Evolutionary conservation across 2,329 filamentous ascomycete species (phyloP), one percentile per base, ranked within the genome.

Genomic region (Fusarium sp.): DNA sequence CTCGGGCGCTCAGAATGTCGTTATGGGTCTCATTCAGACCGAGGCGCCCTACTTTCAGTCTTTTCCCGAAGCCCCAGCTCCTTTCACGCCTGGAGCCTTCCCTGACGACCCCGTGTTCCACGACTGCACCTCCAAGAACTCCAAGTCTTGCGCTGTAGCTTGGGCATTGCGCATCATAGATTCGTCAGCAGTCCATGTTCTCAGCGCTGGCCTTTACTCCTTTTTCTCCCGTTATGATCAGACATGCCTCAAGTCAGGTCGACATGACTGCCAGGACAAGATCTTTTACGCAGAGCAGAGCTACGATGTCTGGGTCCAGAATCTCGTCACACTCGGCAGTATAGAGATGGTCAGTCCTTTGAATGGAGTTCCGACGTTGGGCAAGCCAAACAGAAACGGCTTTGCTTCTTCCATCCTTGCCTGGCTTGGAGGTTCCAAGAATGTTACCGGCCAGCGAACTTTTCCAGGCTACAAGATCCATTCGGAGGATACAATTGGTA

Each of bases 1-100:
- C 70, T 81, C 81, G 18, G 80, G 81, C 33, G 85, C 86, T 2
- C 81, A 84, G 74, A 85, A 88, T 72, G 78, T 88, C 71, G 84
- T 85, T 70, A 84, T 86, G 79, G 84, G 84, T n/a, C 79, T 85
- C 63, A 88, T 88, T 58, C 86, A 88, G 72, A 86, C 78, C 2
- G 78, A 80, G 33, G 66, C 73, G 1, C 74, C 77, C 9, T 77
- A 78, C 52, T 79, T 63, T 9, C 76, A 79, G 31, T 68, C 76
- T 0, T 52, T 62, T 3, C 71, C 73, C 1, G 27, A 66, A 4
- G 69, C 74, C 0, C 70, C 75, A 11, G 54, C 45, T 1, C 75
- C 71, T 11, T 76, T 78, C 11, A 54, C n/a, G 1, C 69, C 62
- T 1, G 69, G 58, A 2, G 69, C 69, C 0, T 69, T 71, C 31